phyloP scores from a whole-genome alignment of 2,329 filamentous ascomycete genomes.

The Byssochlamys sp. region DNA sequence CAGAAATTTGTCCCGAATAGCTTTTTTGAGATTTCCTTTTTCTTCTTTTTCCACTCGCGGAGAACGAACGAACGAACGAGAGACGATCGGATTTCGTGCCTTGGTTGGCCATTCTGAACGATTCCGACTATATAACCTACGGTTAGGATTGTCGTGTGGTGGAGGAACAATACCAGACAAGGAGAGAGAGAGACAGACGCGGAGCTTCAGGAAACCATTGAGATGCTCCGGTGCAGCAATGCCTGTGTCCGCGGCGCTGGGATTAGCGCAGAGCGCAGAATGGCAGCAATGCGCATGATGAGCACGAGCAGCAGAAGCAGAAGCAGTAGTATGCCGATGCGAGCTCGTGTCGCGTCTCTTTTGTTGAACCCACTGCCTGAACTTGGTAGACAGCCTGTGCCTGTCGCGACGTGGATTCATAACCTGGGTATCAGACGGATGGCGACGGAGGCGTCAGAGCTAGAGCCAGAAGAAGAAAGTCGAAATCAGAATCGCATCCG shows the following conservation, averaged over 20 bases:
- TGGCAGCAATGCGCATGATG: slow-evolving; percentile 2
- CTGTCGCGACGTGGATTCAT: neutral
- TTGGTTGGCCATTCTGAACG: no score
- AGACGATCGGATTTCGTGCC: no score
- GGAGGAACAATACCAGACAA: neutral
- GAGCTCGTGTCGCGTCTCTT: neutral
- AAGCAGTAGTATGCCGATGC: neutral
- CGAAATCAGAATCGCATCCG: neutral
- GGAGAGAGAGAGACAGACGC: neutral
- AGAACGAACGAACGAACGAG: no score
- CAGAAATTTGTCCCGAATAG: no score
- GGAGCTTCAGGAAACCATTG: neutral
- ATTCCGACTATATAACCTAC: neutral
- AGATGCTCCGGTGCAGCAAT: slow-evolving; percentile 6
- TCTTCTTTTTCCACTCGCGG: no score
- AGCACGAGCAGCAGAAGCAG: neutral
- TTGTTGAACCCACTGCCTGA: neutral
- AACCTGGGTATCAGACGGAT: neutral
- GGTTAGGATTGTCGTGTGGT: neutral
- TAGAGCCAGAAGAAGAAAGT: neutral
- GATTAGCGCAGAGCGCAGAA: neutral
- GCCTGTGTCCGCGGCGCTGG: slow-evolving; percentile 1
- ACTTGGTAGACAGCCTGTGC: neutral
- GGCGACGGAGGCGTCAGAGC: neutral
- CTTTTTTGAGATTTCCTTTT: no score